Evolutionary conservation across 768 basidiomycete species (phyloP).

Genomic region (Trametes punicea): DNA sequence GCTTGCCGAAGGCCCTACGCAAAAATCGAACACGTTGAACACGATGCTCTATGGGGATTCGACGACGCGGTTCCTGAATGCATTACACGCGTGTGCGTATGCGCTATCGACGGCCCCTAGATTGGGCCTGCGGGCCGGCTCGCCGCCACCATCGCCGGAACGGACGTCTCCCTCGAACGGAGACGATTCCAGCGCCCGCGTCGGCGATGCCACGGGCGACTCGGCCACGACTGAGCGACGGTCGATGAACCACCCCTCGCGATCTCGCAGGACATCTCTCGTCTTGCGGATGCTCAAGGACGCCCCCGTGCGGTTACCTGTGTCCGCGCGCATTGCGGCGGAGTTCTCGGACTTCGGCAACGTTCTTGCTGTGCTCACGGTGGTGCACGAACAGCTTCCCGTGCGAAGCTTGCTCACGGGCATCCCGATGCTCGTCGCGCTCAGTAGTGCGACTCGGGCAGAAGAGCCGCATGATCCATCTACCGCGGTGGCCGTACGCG

Average conservation of each 20-base stretch:
- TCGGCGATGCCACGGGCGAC: conserved; percentile 17
- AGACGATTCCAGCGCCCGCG: conserved; percentile 5
- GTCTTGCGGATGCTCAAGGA: conserved; percentile 51
- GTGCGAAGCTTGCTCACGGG: conserved; percentile 71
- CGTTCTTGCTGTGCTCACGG: conserved; percentile 62
- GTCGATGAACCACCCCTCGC: conserved; percentile 44
- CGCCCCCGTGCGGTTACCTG: conserved; percentile 41
- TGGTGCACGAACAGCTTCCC: conserved; percentile 71
- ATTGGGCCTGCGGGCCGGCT: conserved; percentile 45
- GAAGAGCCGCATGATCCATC: conserved; percentile 38
- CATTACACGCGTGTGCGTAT: conserved; percentile 77
- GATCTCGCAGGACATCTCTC: conserved; percentile 55
- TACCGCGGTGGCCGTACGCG: conserved; percentile 42
- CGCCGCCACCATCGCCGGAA: conserved; percentile 41
- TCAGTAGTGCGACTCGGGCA: conserved; percentile 51
- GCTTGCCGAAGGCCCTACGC: conserved; percentile 46
- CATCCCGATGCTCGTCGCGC: conserved; percentile 81
- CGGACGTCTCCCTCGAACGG: conserved; percentile 16
- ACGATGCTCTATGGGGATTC: conserved; percentile 56
- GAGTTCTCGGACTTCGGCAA: conserved; percentile 72
- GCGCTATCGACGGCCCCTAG: conserved; percentile 70
- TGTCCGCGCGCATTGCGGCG: conserved; percentile 45
- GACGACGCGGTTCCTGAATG: conserved; percentile 71
- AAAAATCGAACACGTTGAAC: conserved; percentile 45
- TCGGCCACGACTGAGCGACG: conserved; percentile 40